Evolutionary conservation across 805 yeast genomes (phyloP), one percentile per base, ranked within the genome.

Genomic region (Monosporozyma yasuniensis): DNA sequence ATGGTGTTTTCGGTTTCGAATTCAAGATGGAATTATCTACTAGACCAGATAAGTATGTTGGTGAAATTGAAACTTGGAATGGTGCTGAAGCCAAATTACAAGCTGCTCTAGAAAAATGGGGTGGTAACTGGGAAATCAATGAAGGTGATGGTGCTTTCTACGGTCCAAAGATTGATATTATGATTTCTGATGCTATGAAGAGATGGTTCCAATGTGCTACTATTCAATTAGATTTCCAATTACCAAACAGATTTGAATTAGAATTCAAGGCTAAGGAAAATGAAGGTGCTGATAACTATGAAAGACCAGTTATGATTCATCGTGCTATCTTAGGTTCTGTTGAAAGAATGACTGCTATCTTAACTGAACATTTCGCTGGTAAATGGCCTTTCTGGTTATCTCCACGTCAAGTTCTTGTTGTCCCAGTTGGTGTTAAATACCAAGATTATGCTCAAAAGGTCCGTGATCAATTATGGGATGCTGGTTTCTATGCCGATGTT

Each of bases 311-410:
- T 50, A 93, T 93, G 98, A 91, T 93, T 65, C 99, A 93, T 76
- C 87, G 99, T 74, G 99, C 99, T 58, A 88, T 93, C 58, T 79
- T 91, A 66, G 99, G 99, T 59, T 87, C 96, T 44, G 95, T 93
- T 53, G 99, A 93, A 78, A 87, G 99, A 78, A 90, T 93, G 98
- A 87, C 96, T 55, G 99, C 97, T 55, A 91, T 93, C 61, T 81
- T 93, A 70, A 90, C 96, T 52, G 99, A 93, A 73, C 99, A 93
- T 75, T 93, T 77, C 73, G 96, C 90, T 66, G 99, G 99, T 64
- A 93, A 89, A 70, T 93, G 99, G 99, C 99, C 99, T 65, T 87
- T 93, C 79, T 93, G 99, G 99, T 78, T 93, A 67, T 90, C 98
- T n/a, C 99, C 99, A 64, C 85, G 99, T 75, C 99, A 93, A 74